Evolutionary conservation across 495 filamentous ascomycete species (phyloP).

Genomic region (Hypoxylon lienhwacheense): DNA sequence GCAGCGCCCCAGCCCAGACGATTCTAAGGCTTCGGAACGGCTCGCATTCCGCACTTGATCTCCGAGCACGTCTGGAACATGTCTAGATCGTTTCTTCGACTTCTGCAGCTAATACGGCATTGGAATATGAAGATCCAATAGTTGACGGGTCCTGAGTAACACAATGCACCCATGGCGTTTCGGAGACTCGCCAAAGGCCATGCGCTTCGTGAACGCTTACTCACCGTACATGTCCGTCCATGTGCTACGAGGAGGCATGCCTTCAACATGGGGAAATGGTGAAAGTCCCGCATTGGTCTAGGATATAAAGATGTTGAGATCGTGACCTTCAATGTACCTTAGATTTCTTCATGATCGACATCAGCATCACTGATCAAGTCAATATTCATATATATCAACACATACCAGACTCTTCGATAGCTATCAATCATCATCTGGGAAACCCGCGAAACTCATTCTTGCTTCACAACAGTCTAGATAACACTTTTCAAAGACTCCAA

Average conservation of each 20-base stretch:
- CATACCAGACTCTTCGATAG: background rate
- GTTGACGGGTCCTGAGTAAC: conserved; percentile 18
- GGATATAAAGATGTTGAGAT: conserved; percentile 20
- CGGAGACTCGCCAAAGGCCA: conserved; percentile 1
- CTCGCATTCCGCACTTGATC: too few species aligned
- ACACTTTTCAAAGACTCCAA: background rate
- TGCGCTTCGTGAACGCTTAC: conserved; percentile 18
- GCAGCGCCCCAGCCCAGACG: conserved; percentile 4
- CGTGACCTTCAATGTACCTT: background rate
- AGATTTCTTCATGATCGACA: conserved; percentile 4
- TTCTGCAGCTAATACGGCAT: background rate
- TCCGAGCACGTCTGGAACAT: conserved; percentile 1
- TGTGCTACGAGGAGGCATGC: conserved; percentile 5
- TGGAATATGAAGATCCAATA: conserved; percentile 6
- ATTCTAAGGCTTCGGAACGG: conserved; percentile 4
- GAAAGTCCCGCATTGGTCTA: conserved; percentile 16
- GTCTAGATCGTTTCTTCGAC: background rate
- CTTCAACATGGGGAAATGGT: conserved; percentile 3
- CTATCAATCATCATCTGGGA: background rate
- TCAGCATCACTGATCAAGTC: background rate
- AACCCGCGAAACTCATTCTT: background rate
- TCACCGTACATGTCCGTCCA: conserved; percentile 15
- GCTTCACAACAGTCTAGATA: background rate
- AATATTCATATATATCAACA: background rate
- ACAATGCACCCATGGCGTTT: conserved; percentile 15